Evolutionary conservation across 2,329 filamentous ascomycete species (phyloP).

Genomic region (Phialocephala subalpina): DNA sequence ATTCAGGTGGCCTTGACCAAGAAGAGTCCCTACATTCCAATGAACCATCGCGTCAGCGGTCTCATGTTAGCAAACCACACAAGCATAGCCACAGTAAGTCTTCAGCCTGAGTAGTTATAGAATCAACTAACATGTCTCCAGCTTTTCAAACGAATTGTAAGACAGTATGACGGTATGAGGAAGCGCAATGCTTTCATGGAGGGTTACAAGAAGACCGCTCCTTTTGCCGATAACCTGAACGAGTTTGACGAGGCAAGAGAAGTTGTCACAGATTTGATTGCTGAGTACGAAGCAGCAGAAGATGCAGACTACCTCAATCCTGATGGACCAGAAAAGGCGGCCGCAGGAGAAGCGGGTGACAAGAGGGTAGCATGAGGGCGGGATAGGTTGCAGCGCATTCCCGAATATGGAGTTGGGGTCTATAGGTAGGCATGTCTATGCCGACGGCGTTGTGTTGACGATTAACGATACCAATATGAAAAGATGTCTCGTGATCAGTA

Average conservation of each 20-base stretch:
- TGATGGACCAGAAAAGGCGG: constrained; percentile 36
- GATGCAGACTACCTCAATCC: constrained; percentile 88
- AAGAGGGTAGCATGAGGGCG: constrained; percentile 32
- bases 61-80: constrained; percentile 99
- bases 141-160: constrained; percentile 92
- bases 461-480: constrained; percentile 43
- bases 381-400: not conserved
- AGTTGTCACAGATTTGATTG: constrained; percentile 89
- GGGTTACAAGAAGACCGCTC: constrained; percentile 92
- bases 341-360: constrained; percentile 40
- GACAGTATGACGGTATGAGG: constrained; percentile 91
- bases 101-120: not conserved
- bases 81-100: constrained; percentile 83
- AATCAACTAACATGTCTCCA: constrained; percentile 42
- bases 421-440: constrained; percentile 7
- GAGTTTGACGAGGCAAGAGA: constrained; percentile 96
- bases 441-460: constrained; percentile 35
- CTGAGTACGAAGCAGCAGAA: constrained; percentile 96
- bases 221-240: constrained; percentile 88
- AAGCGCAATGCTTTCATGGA: constrained; percentile 98
- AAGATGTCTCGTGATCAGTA: constrained; percentile 10
- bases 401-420: constrained; percentile 23
- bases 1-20: constrained; percentile 98
- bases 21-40: constrained; percentile 93
- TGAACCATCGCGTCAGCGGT: constrained; percentile 92